These are phyloP conservation scores for Anthostomella pinea DNA, from an alignment of 2,329 filamentous ascomycete species.

Conservation along the genomic window DNA sequence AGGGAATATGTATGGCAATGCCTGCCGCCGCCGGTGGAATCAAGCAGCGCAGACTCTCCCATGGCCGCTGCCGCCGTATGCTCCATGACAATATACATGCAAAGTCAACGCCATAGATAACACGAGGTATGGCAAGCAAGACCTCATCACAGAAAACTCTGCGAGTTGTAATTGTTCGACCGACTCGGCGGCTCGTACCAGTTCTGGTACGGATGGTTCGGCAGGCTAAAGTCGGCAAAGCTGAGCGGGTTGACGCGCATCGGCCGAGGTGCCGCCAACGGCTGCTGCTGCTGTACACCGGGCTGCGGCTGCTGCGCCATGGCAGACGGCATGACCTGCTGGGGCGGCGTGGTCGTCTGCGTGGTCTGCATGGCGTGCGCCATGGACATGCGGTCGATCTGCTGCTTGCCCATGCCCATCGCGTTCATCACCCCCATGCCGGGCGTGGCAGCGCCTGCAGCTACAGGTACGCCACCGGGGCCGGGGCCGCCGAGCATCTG, in stretches of 20 bases:
- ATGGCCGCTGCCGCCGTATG: no score
- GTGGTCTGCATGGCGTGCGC: conserved; percentile 15
- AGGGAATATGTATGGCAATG: no score
- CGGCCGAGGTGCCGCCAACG: conserved; percentile 30
- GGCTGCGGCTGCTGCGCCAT: conserved; percentile 21
- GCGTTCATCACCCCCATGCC: neutral
- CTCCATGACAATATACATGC: no score
- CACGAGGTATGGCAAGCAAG: no score
- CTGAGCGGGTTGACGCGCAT: conserved; percentile 65
- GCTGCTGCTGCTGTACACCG: conserved; percentile 27
- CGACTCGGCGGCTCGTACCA: conserved; percentile 73
- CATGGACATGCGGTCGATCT: conserved; percentile 10
- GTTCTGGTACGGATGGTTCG: conserved; percentile 78
- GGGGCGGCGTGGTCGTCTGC: conserved; percentile 16
- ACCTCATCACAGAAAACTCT: conserved; percentile 23
- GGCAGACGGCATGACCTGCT: conserved; percentile 24
- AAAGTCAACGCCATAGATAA: no score
- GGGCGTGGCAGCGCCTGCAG: no score
- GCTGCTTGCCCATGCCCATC: conserved; percentile 12
- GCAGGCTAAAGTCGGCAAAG: conserved; percentile 72
- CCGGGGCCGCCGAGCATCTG: conserved; percentile 20
- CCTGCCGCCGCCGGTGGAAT: no score
- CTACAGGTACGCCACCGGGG: no score
- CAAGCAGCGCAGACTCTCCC: no score
- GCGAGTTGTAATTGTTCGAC: conserved; percentile 27